Evolutionary conservation across 805 yeast species (phyloP), one percentile per base, ranked within the genome.

Genomic region (Suhomyces sp.): DNA sequence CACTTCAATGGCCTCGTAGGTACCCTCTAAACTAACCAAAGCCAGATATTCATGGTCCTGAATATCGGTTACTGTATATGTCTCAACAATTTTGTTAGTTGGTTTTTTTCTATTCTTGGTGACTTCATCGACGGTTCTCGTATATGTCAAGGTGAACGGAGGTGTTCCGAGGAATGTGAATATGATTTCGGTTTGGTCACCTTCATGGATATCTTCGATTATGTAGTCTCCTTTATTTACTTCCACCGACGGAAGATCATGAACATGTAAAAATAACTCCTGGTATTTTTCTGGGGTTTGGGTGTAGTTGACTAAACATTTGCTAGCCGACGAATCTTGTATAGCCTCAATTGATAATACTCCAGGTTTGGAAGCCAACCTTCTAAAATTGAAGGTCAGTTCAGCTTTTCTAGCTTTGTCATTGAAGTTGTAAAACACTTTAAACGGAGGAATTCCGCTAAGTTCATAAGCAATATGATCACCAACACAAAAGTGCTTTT

Each of bases 1-100:
- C n/a, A 94, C 83, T 63, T 86, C 91, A 43, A 90, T 80, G 5
- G 97, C 97, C 68, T 92, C 97, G 64, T 94, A 94, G 3, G 89
- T 86, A 44, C 99, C 99, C 66, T 92, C 97, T 57, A 89, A 72
- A 58, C 89, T 87, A 1, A 96, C 93, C 62, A 78, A 73, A 6
- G 89, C 85, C 49, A 83, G 78, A 64, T 89, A 84, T 60, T 85
- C 88, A 61, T 83, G 72, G 2, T 81, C 86, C 69, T 81, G 73
- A 43, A 94, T 89, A 56, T 86, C 85, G 50, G 86, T 89, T 35
- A 89, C 80, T 12, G 85, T 83, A 55, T 83, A 67, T 60, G 80
- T 71, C 60, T 83, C 80, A 12, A 79, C 75, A 12, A 76, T 67
- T 53, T 44, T 64, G 50, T 56, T 60, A 37, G 68, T 61, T 33